These are phyloP conservation scores for Chloroidium sp. DNA, from an alignment of 163 green algal genomes.

Conservation along the genomic window DNA sequence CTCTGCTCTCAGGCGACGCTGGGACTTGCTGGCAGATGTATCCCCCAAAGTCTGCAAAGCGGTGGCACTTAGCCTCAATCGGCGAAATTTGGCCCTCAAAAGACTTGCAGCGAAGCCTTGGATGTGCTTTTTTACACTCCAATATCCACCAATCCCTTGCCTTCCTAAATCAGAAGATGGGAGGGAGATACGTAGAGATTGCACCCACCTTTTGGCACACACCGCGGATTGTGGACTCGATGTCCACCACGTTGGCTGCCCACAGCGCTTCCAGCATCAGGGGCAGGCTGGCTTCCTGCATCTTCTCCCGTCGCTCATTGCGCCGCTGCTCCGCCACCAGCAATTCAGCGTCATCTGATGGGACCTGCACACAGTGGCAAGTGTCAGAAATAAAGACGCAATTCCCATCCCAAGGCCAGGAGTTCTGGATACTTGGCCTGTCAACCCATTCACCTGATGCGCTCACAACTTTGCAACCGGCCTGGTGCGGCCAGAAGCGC, in stretches of 20 bases:
- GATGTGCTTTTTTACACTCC: background rate
- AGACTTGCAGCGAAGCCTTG: background rate
- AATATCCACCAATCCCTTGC: background rate
- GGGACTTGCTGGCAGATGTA: constrained; percentile 13
- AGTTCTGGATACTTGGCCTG: background rate
- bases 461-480: too few species aligned
- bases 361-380: background rate
- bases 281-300: constrained; percentile 39
- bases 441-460: background rate
- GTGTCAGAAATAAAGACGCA: background rate
- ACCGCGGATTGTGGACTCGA: constrained; percentile 67
- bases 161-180: too few species aligned
- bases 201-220: constrained; percentile 31
- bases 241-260: constrained; percentile 88
- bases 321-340: background rate
- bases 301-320: background rate
- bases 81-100: background rate
- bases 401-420: background rate
- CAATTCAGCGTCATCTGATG: background rate
- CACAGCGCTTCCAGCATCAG: constrained; percentile 63
- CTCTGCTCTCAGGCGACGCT: constrained; percentile 27
- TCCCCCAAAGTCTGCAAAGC: constrained; percentile 25
- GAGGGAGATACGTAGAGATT: background rate
- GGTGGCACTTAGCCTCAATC: background rate
- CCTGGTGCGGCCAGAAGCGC: too few species aligned